phyloP scores from a whole-genome alignment of 805 yeast species.

The Vanderwaltozyma yarrowii region DNA sequence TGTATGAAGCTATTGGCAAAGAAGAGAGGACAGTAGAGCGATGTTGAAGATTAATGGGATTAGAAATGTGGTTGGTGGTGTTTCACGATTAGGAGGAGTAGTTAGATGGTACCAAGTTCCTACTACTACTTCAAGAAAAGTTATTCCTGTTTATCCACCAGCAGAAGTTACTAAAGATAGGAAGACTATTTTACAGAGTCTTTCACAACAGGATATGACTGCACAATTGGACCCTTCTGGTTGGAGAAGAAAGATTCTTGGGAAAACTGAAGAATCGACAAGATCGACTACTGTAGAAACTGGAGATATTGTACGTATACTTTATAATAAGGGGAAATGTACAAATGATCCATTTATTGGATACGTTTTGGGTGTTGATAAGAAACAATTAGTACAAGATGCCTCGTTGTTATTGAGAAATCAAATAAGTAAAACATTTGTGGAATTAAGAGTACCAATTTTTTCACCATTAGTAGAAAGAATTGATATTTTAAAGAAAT shows the following conservation, averaged over 20 bases:
- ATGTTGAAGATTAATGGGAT: neutral
- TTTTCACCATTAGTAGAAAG: conserved; percentile 70
- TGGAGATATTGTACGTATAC: conserved; percentile 74
- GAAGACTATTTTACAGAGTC: conserved; percentile 3
- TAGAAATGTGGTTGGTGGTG: neutral
- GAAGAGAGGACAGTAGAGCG: too few relatives aligned
- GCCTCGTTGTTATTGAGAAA: conserved; percentile 76
- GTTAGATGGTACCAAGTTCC: conserved; percentile 1
- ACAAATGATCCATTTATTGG: conserved; percentile 63
- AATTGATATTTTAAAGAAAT: conserved; percentile 65
- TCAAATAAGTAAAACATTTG: conserved; percentile 72
- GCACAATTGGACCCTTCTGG: conserved; percentile 63
- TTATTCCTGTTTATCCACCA: conserved; percentile 2
- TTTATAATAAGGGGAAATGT: conserved; percentile 47
- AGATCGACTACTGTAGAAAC: conserved; percentile 40
- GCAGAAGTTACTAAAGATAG: neutral
- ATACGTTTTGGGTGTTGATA: conserved; percentile 64
- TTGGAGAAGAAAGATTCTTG: conserved; percentile 47
- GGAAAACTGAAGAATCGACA: conserved; percentile 27
- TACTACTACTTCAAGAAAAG: neutral
- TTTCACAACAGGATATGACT: conserved; percentile 35
- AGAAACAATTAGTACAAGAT: conserved; percentile 48
- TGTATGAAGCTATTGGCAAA: too few relatives aligned
- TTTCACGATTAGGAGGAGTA: neutral
- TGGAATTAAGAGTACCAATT: conserved; percentile 71